Base-by-base conservation (phyloP, 2,329 filamentous ascomycete species). In the Fusarium virguliforme region DNA sequence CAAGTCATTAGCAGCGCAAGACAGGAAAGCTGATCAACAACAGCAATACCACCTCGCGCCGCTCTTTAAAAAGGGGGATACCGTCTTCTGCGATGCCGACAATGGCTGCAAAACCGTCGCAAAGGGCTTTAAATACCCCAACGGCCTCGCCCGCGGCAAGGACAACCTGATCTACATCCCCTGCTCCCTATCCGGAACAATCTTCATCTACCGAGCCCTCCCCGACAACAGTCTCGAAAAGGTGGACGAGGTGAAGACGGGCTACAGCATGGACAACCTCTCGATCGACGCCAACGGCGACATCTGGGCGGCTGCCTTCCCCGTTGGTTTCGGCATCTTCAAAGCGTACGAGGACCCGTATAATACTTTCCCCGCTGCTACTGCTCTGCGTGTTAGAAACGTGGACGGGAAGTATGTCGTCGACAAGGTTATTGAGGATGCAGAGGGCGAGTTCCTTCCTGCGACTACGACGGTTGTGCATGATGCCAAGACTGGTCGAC, bases 141-240 rank as follows among this genome's bases (percentile, higher is more conserved):
- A 82, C 43, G 79, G 80, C 1, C 68, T 81, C 2, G 63, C 62
- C 1, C 68, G 30, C 2, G 72, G 71, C 24, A 63, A 60, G 7
- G 75, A 78, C 13, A 76, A 74, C 6, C 69, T 75, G 0, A 37
- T 82, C 9, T 82, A 81, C 48, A 72, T 81, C 1, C 80, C 80
- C 0, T 74, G 73, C 61, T 72, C 76, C 0, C 51, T 76, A 3
- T 43, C 62, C 0, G 77, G 77, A 0, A 70, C 34, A 4, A 46
- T 81, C 4, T 30, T 18, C 28, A 55, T 75, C 9, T 75, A 61
- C 59, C 61, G 62, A 5, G 22, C 58, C 8, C 55, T 69, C 0
- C 28, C 63, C 0, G 62, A 65, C 12, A 64, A 65, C 4, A 38
- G 43, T 0, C 48, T 76, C 0, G 38, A 74, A 8, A 70, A 72